phyloP scores from a whole-genome alignment of 2,329 filamentous ascomycete species.

The Cordyceps fumosorosea region DNA sequence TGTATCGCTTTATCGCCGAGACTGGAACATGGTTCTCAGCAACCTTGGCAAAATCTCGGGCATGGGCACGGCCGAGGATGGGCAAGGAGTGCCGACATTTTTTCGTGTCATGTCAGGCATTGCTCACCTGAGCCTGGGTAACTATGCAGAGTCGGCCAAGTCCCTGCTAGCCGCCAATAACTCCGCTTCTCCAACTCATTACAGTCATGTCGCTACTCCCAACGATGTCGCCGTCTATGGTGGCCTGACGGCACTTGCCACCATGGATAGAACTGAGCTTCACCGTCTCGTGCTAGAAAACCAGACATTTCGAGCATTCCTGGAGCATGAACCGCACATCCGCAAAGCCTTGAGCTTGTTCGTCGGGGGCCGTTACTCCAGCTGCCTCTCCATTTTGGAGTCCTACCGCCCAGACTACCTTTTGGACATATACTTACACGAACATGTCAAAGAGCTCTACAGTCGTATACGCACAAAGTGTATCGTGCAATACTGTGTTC shows the following conservation, averaged over 20 bases:
- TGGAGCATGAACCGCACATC: conserved; percentile 91
- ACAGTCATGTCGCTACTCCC: conserved; percentile 66
- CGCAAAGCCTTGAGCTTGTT: conserved; percentile 86
- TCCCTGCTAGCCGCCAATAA: conserved; percentile 62
- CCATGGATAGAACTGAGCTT: conserved; percentile 74
- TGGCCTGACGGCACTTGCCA: conserved; percentile 80
- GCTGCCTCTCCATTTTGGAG: conserved; percentile 76
- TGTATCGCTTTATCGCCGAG: conserved; percentile 66
- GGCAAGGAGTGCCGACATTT: conserved; percentile 44
- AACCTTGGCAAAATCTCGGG: conserved; percentile 57
- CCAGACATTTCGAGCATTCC: conserved; percentile 70
- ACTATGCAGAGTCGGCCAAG: conserved; percentile 58
- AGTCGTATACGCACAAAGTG: conserved; percentile 76
- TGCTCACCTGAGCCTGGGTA: conserved; percentile 39
- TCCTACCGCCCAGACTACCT: conserved; percentile 78
- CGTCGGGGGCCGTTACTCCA: conserved; percentile 81
- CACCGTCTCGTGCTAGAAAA: conserved; percentile 75
- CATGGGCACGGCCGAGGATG: conserved; percentile 36
- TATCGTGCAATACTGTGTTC: conserved; percentile 86
- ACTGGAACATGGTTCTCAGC: conserved; percentile 65
- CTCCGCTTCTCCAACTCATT: conserved; percentile 41
- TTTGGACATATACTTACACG: conserved; percentile 80
- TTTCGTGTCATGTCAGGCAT: conserved; percentile 46
- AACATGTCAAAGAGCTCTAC: conserved; percentile 66
- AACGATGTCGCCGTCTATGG: conserved; percentile 94